These are phyloP conservation scores for Thecaphora thlaspeos DNA, from an alignment of 1,284 basidiomycete species.

Conservation along the genomic window DNA sequence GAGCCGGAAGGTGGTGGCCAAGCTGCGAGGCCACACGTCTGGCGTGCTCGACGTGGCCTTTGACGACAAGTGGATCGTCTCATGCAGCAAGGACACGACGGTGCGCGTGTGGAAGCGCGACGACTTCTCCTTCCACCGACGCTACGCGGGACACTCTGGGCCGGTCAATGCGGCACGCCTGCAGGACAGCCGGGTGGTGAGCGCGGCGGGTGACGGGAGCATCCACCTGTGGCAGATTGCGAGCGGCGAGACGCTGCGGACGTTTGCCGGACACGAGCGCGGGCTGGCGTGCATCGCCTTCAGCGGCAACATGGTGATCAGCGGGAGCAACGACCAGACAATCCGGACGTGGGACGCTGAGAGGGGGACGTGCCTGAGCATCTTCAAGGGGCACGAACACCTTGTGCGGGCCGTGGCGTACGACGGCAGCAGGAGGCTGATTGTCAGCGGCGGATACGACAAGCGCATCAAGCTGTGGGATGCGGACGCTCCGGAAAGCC, in stretches of 20 bases:
- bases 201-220: conserved; percentile 39
- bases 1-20: conserved; percentile 4
- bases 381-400: conserved; percentile 25
- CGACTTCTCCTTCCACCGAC: conserved; percentile 8
- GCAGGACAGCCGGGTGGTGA: conserved; percentile 25
- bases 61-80: conserved; percentile 36
- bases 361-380: conserved; percentile 24
- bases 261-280: conserved; percentile 31
- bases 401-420: conserved; percentile 38
- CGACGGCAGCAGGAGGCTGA: conserved; percentile 14
- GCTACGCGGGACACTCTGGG: conserved; percentile 12
- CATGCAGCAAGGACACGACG: conserved; percentile 38
- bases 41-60: conserved; percentile 38
- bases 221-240: conserved; percentile 40
- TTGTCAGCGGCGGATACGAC: conserved; percentile 45
- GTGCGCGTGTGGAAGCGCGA: conserved; percentile 40
- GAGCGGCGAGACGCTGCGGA: conserved; percentile 21
- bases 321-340: conserved; percentile 42
- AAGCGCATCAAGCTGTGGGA: conserved; percentile 34
- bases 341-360: conserved; percentile 43
- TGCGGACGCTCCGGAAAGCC: conserved; percentile 1
- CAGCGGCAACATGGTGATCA: conserved; percentile 27
- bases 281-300: conserved; percentile 43
- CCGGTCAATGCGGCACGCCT: conserved; percentile 37
- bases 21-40: conserved; percentile 25